These are phyloP conservation scores for Rhynchosporium agropyri DNA, from an alignment of 2,329 filamentous ascomycete species.

Conservation along the genomic window DNA sequence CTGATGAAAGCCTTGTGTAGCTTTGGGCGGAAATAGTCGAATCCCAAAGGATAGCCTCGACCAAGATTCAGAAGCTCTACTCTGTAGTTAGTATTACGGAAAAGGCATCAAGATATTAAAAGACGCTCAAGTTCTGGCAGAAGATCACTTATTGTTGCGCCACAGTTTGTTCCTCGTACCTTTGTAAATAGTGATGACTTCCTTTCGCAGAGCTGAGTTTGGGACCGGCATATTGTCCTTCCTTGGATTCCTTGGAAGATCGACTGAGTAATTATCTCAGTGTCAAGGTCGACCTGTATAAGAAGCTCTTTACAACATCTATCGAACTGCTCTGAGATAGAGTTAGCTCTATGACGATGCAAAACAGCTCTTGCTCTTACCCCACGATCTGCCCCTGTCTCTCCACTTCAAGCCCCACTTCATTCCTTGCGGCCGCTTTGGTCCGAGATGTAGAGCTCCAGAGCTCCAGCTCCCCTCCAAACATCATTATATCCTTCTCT, in stretches of 20 bases:
- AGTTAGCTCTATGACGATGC: background rate
- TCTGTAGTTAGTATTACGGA: background rate
- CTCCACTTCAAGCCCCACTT: background rate
- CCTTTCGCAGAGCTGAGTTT: conserved; percentile 60
- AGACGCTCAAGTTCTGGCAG: too few species aligned
- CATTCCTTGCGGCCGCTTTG: conserved; percentile 24
- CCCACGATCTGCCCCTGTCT: conserved; percentile 6
- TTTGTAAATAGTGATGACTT: conserved; percentile 90
- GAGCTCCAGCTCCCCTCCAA: conserved; percentile 17
- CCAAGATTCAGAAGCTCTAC: conserved; percentile 83
- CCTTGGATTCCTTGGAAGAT: too few species aligned
- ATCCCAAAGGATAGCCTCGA: conserved; percentile 84
- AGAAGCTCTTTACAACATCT: too few species aligned
- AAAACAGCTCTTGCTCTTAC: background rate
- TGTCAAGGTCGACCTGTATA: too few species aligned
- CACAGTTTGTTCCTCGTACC: conserved; percentile 51
- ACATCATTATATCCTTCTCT: background rate
- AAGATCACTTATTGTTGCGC: background rate
- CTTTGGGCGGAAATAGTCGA: conserved; percentile 76
- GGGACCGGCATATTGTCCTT: conserved; percentile 13
- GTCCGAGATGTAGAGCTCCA: conserved; percentile 18
- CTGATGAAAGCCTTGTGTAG: conserved; percentile 84
- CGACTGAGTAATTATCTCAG: too few species aligned
- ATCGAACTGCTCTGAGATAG: background rate
- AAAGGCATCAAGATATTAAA: background rate